Evolutionary conservation across 495 filamentous ascomycete species (phyloP), one percentile per base, ranked within the genome.

Genomic region (Trichoderma virens): DNA sequence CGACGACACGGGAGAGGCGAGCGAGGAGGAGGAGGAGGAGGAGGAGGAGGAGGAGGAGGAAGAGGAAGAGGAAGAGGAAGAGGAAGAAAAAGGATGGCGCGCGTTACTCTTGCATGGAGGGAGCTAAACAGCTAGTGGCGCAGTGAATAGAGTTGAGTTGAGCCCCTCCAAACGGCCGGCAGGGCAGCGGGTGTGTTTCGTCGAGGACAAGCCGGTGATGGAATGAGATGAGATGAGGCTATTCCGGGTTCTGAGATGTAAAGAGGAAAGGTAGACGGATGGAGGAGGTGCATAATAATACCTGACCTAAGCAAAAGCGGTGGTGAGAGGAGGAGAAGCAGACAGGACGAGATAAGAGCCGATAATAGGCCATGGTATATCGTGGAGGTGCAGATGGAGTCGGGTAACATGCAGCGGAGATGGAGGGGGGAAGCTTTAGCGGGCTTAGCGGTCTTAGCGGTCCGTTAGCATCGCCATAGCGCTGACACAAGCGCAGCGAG

Each of bases 291-390:
- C n/a, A 35, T 11, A 11, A 35, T 5, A 11, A 35, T 35, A 11
- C 32, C 4, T 4, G 4, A 35, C 11, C 32, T 45, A 47, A 47
- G 43, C 43, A 8, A 56, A 30, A 23, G 51, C 51, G 51, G 51
- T 56, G 51, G 51, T 56, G 51, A 30, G 51, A 27, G 51, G 51
- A 56, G 51, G 20, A 47, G n/a, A n/a, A n/a, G n/a, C n/a, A n/a
- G n/a, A n/a, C n/a, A n/a, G n/a, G n/a, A 47, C 16, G 5, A 56
- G 51, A 56, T 56, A 56, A 56, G 51, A 56, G 51, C n/a, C n/a
- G n/a, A 54, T 25, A 45, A 45, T 47, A 6, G 43, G n/a, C n/a
- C n/a, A n/a, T n/a, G n/a, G n/a, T n/a, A n/a, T 18, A 47, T 47
- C 43, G 43, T 23, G 43, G 43, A 47, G 43, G 43, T 23, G 43